These are phyloP conservation scores for Allomyces macrogynus DNA, from an alignment of 192 early-diverging fungal species.

Conservation along the genomic window DNA sequence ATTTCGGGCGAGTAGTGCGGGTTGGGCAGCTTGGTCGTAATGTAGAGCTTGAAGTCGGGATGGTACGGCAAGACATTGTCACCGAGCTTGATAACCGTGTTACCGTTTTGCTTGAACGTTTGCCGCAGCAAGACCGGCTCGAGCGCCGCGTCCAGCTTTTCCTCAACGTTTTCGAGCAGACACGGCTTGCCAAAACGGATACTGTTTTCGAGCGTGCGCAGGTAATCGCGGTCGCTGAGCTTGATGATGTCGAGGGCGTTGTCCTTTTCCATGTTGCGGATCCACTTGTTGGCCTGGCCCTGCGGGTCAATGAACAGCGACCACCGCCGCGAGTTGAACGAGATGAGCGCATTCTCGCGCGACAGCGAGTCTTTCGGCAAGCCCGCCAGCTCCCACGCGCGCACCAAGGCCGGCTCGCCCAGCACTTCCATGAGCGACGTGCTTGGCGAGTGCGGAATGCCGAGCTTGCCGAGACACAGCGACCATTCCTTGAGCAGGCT, in stretches of 20 bases:
- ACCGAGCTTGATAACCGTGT: slow-evolving; percentile 89
- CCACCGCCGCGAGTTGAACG: slow-evolving; percentile 82
- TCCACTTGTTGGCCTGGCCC: slow-evolving; percentile 76
- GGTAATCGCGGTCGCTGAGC: slow-evolving; percentile 90
- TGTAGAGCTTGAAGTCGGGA: slow-evolving; percentile 80
- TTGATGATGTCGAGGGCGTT: slow-evolving; percentile 79
- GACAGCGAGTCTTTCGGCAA: slow-evolving; percentile 80
- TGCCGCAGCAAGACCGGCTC: slow-evolving; percentile 96
- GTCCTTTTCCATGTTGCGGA: slow-evolving; percentile 65
- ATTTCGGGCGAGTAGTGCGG: slow-evolving; percentile 90
- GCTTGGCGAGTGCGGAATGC: slow-evolving; percentile 50
- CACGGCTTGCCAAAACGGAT: slow-evolving; percentile 96
- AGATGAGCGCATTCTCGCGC: slow-evolving; percentile 95
- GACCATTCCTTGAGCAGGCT: slow-evolving; percentile 61
- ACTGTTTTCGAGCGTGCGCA: slow-evolving; percentile 91
- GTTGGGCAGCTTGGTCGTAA: slow-evolving; percentile 84
- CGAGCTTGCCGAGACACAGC: slow-evolving; percentile 38
- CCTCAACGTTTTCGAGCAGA: slow-evolving; percentile 79
- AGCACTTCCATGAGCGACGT: slow-evolving; percentile 77
- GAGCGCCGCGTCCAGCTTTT: slow-evolving; percentile 89
- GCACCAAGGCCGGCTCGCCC: slow-evolving; percentile 74
- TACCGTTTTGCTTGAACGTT: slow-evolving; percentile 80
- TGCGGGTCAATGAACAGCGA: slow-evolving; percentile 95
- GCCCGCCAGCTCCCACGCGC: slow-evolving; percentile 65
- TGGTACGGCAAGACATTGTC: slow-evolving; percentile 96